These are phyloP conservation scores for Fusarium sp. DNA, from an alignment of 2,329 filamentous ascomycete genomes.

Conservation along the genomic window DNA sequence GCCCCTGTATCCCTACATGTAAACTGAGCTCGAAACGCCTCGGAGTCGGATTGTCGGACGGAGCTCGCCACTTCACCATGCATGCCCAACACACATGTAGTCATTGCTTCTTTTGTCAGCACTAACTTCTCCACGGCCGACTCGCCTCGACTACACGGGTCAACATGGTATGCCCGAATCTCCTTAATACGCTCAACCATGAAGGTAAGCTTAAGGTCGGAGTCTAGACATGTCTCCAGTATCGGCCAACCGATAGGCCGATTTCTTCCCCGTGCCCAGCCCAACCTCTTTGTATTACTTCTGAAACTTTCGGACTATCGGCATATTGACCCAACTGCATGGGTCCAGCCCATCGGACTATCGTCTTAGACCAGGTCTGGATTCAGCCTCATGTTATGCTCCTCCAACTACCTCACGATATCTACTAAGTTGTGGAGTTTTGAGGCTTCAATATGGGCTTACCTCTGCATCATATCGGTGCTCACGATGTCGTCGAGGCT, in stretches of 20 bases:
- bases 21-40: not conserved
- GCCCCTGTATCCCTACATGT: not conserved
- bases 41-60: not conserved
- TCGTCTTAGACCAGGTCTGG: not conserved
- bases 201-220: not conserved
- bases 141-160: rapidly evolving
- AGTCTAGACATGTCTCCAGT: not conserved
- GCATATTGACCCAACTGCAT: not conserved
- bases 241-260: not conserved
- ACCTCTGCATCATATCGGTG: not conserved
- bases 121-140: not conserved
- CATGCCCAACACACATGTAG: not conserved
- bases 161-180: not conserved
- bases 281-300: not conserved
- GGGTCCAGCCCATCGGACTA: not conserved
- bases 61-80: not conserved
- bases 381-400: not conserved
- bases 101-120: not conserved
- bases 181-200: not conserved
- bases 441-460: not conserved
- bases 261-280: not conserved
- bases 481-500: not conserved
- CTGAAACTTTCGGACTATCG: not conserved
- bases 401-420: not conserved
- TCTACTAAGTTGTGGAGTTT: not conserved